Evolutionary conservation across 495 filamentous ascomycete species (phyloP).

Genomic region (Aspergillus homomorphus): DNA sequence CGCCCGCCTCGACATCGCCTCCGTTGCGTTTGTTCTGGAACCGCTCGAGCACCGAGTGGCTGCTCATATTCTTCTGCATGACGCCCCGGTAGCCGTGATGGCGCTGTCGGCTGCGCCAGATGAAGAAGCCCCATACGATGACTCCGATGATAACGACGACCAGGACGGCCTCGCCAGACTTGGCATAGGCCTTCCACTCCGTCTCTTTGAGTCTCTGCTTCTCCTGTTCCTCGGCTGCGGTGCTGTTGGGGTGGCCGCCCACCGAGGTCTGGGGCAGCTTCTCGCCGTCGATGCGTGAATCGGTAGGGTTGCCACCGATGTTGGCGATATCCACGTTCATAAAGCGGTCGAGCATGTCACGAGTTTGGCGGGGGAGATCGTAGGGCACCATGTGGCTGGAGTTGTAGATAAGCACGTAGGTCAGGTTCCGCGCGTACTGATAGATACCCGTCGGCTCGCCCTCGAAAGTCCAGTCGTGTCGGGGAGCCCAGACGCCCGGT

Average conservation of each 20-base stretch:
- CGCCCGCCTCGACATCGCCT: slow-evolving; percentile 71
- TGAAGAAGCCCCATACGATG: slow-evolving; percentile 74
- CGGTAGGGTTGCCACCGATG: slow-evolving; percentile 81
- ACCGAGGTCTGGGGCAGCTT: slow-evolving; percentile 80
- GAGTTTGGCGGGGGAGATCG: slow-evolving; percentile 78
- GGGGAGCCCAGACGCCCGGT: slow-evolving; percentile 86
- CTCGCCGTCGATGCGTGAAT: slow-evolving; percentile 87
- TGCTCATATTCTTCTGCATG: slow-evolving; percentile 29
- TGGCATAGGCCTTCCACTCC: slow-evolving; percentile 88
- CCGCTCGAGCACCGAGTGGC: slow-evolving; percentile 34
- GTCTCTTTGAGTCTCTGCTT: slow-evolving; percentile 76
- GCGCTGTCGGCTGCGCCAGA: slow-evolving; percentile 71
- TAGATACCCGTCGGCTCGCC: slow-evolving; percentile 86
- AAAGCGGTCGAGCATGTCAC: slow-evolving; percentile 97
- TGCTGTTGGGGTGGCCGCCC: slow-evolving; percentile 81
- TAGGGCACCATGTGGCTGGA: slow-evolving; percentile 97
- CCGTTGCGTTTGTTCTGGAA: slow-evolving; percentile 47
- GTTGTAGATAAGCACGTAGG: slow-evolving; percentile 95
- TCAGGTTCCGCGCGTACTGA: slow-evolving; percentile 90
- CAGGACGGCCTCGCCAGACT: slow-evolving; percentile 85
- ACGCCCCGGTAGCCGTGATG: slow-evolving; percentile 48
- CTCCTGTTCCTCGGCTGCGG: slow-evolving; percentile 67
- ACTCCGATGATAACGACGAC: slow-evolving; percentile 81
- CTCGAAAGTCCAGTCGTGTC: slow-evolving; percentile 92
- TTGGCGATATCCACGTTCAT: slow-evolving; percentile 88